A percentile compares a stretch with the other conserved stretches of the same genome.
These are phyloP conservation scores for Fusarium tupiense DNA, from an alignment of 2,329 filamentous ascomycete genomes.

Conservation along the genomic window DNA sequence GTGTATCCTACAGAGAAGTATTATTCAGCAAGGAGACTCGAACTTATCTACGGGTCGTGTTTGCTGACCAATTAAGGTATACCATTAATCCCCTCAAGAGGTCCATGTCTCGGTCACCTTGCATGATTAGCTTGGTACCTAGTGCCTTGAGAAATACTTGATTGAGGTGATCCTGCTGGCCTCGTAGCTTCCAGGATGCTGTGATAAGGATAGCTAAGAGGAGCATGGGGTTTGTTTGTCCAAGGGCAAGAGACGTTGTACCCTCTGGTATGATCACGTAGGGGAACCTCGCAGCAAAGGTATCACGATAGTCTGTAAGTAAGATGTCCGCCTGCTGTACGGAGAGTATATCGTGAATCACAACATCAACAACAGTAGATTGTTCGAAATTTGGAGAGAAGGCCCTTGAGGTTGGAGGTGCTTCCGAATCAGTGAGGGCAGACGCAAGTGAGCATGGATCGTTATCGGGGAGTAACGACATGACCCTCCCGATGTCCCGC, in stretches of 20 bases:
- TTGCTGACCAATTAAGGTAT: neutral
- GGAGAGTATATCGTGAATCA: neutral
- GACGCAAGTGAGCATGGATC: neutral
- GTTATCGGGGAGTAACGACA: neutral
- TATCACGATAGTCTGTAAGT: neutral
- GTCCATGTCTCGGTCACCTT: neutral
- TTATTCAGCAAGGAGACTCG: neutral
- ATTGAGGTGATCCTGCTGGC: neutral
- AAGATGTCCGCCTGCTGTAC: neutral
- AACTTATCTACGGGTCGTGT: neutral
- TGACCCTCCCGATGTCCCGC: neutral
- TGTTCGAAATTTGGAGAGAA: neutral
- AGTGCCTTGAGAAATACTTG: neutral
- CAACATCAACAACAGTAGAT: neutral
- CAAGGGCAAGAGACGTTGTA: accelerated
- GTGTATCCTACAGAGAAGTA: neutral
- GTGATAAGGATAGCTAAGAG: neutral
- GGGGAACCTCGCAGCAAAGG: neutral
- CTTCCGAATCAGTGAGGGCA: neutral
- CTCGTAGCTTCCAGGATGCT: neutral
- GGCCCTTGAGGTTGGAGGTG: neutral
- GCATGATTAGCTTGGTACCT: neutral
- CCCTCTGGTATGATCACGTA: neutral
- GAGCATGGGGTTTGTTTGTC: neutral
- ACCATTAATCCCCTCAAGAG: neutral